Base-by-base conservation (phyloP, 345 rosid species). In the Gossypium raimondii region DNA sequence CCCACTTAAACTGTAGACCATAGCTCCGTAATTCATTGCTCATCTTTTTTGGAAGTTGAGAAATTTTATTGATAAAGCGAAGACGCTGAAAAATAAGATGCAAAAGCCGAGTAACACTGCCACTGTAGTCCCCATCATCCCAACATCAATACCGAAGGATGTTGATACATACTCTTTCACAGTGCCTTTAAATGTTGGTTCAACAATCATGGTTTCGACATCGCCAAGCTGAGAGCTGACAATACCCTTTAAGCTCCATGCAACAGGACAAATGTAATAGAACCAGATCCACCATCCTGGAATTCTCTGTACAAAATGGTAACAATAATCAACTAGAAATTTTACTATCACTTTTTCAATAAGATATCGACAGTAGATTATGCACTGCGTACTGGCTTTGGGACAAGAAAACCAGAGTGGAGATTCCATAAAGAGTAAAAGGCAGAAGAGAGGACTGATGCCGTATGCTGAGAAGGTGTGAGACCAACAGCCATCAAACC, bases 271-370 rank as follows among this genome's bases (percentile, higher is more conserved):
- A 34, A 94, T 86, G 84, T 90, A 86, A 78, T 90, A 88, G 86
- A 92, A 92, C 97, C 98, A 94, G 48, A 94, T 78, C 98, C 97
- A 92, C 98, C 97, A 94, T 77, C 82, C 91, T 0, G 97, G 97
- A 61, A 94, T 90, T 62, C 62, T 79, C 98, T 94, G 84, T 70
- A 77, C 75, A 24, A 10, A 59, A 59, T 5, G 41, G 41, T 34
- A 5, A 34, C 7, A 34, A 34, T 5, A 5, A 34, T 34, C 7
- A 34, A 34, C 7, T 34, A 5, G 41, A 34, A 34, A 34, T 34
- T 34, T 5, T 34, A 34, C 41, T 34, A 34, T 34, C 41, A 34
- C 41, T 1, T 34, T 34, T 34, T 34, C 41, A 5, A 0, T 14
- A 48, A 11, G 52, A 48, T 24, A 70, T 55, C 51, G 8, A 44